Conservation (phyloP, 2,329 filamentous ascomycete species). For the Colletotrichum euphorbiae region DNA sequence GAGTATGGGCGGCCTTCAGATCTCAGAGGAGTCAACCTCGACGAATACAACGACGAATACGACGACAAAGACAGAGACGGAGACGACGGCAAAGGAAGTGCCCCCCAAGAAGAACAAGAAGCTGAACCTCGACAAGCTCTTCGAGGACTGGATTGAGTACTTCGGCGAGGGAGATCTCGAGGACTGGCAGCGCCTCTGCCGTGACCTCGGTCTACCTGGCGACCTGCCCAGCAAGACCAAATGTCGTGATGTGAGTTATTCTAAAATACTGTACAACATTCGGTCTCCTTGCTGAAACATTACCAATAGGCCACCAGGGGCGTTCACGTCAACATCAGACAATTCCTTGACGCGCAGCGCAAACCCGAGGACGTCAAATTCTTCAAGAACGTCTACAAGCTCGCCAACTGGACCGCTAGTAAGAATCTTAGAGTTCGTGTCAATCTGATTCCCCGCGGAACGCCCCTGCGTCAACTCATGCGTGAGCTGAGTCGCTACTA, state of each 20-base stretch:
- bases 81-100: not conserved
- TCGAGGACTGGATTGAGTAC: constrained; percentile 46
- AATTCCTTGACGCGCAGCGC: constrained; percentile 56
- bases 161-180: constrained; percentile 48
- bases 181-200: constrained; percentile 59
- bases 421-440: constrained; percentile 59
- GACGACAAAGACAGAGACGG: constrained; percentile 20
- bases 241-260: constrained; percentile 55
- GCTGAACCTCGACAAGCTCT: not conserved
- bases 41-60: too few species aligned
- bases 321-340: constrained; percentile 61
- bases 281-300: not conserved
- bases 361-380: constrained; percentile 44
- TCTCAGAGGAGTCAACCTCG: not conserved
- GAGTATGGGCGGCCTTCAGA: not conserved
- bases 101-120: not conserved
- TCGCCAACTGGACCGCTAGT: constrained; percentile 51
- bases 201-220: constrained; percentile 54
- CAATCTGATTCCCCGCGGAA: constrained; percentile 53
- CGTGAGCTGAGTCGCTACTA: not conserved
- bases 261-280: not conserved
- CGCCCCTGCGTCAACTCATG: constrained; percentile 54
- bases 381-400: constrained; percentile 48
- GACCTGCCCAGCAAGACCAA: constrained; percentile 56
- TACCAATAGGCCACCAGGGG: constrained; percentile 52